Evolutionary conservation across 1,284 basidiomycete species (phyloP), one percentile per base, ranked within the genome.

Genomic region (Cerioporus squamosus): DNA sequence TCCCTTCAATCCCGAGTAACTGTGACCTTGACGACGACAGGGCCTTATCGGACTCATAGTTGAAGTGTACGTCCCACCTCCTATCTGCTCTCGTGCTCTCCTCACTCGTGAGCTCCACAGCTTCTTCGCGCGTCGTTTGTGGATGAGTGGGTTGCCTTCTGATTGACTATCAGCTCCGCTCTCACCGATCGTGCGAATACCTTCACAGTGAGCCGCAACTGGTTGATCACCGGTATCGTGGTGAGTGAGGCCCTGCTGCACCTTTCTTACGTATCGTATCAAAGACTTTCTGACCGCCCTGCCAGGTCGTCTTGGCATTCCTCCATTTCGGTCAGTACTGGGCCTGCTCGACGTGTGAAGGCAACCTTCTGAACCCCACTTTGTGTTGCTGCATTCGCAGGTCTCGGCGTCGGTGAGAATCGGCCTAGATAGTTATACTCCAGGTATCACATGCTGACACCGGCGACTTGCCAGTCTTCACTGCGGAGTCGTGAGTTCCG

Each of bases 111-210:
- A 12, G 6, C 22, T 20, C 31, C 29, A n/a, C 38, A 72, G 71
- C 18, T 74, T 72, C 61, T 74, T 72, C 59, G 71, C 71, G 39
- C 66, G 67, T 10, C 66, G 72, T 29, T 70, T 72, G 17, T 72
- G 68, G 68, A 66, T 65, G 61, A 68, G 71, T 72, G 53, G 17
- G 59, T 64, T 36, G 20, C 7, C 36, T 38, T 38, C 46, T 36
- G 44, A 44, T 48, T 10, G 15, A 42, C 10, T 15, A 3, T 7
- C 18, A 24, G 57, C 44, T 36, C 17, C 24, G 20, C 55, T 59
- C 52, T 60, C 55, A 61, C 46, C 24, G 36, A 23, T 39, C 26
- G 22, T 14, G 29, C 38, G 18, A 40, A 26, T 29, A 12, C 24
- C 10, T 55, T 24, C 42, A 12, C 54, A 66, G 70, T 70, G 62